These are phyloP conservation scores for Aspergillus ostianus DNA, from an alignment of 495 filamentous ascomycete genomes.

Conservation along the genomic window DNA sequence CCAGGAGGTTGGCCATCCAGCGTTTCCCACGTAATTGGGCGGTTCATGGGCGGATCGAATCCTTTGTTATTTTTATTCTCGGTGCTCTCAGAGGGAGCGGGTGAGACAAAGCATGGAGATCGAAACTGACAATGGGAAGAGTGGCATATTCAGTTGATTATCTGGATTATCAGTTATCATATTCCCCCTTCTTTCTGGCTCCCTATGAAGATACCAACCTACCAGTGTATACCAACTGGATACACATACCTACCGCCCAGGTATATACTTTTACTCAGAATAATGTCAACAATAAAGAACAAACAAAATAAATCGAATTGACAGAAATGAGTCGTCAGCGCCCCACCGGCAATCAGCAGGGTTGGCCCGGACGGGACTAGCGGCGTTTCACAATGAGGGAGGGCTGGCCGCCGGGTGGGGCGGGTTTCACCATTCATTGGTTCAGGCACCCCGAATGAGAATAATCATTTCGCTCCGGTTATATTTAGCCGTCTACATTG, in stretches of 20 bases:
- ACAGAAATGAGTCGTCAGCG: not conserved
- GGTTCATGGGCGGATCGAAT: not conserved
- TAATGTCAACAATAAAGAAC: too few relatives aligned
- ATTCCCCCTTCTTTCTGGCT: too few relatives aligned
- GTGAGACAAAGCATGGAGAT: not conserved
- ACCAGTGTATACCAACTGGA: too few relatives aligned
- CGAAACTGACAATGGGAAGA: too few relatives aligned
- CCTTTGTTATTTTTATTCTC: not conserved
- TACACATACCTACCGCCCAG: too few relatives aligned
- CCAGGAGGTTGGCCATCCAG: not conserved
- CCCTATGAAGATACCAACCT: too few relatives aligned
- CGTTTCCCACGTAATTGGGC: not conserved
- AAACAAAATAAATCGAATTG: too few relatives aligned
- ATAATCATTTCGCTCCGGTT: not conserved
- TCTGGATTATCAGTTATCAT: too few relatives aligned
- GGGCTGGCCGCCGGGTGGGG: not conserved
- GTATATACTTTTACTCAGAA: too few relatives aligned
- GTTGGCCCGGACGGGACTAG: not conserved
- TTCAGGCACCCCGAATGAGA: too few relatives aligned
- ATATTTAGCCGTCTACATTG: not conserved
- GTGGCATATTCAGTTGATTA: too few relatives aligned
- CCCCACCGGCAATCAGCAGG: not conserved
- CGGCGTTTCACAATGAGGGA: not conserved
- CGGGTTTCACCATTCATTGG: not conserved
- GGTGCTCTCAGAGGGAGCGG: too few relatives aligned